Percentiles rank a stretch among this genome's conserved stretches.
Evolutionary conservation across 2,329 filamentous ascomycete species (phyloP).

Genomic region (Hypoxylon sp.): DNA sequence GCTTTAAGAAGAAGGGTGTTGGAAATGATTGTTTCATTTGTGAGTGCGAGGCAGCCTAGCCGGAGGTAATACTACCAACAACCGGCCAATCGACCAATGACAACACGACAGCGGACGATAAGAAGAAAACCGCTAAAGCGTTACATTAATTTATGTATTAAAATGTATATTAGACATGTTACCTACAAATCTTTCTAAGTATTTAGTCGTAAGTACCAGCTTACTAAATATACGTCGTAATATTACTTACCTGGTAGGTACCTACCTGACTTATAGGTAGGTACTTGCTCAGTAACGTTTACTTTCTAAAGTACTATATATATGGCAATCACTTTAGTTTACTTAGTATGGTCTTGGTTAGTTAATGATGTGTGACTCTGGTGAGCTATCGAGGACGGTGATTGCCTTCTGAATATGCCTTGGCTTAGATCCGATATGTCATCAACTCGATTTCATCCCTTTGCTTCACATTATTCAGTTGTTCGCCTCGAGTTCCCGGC

Average conservation of each 20-base stretch:
- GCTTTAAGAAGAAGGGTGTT: constrained; percentile 17
- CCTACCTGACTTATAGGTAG: no score
- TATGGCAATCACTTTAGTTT: no score
- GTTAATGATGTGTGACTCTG: neutral
- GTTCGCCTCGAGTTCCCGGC: neutral
- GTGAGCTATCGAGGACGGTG: neutral
- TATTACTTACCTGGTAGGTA: no score
- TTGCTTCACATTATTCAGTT: neutral
- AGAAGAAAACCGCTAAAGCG: no score
- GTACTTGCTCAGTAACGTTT: no score
- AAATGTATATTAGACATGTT: no score
- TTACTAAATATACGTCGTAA: no score
- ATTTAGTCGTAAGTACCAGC: no score
- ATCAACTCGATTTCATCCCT: neutral
- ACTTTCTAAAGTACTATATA: no score
- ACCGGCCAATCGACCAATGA: constrained; percentile 12
- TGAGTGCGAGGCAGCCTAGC: constrained; percentile 20
- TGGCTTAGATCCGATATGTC: neutral
- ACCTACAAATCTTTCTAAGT: no score
- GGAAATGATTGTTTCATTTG: constrained; percentile 23
- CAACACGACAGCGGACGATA: no score
- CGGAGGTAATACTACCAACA: constrained; percentile 19
- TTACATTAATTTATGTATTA: no score
- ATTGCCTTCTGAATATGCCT: neutral
- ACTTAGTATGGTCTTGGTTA: neutral